These are phyloP conservation scores for Epichloe glyceriae DNA, from an alignment of 2,329 filamentous ascomycete genomes.

Conservation along the genomic window DNA sequence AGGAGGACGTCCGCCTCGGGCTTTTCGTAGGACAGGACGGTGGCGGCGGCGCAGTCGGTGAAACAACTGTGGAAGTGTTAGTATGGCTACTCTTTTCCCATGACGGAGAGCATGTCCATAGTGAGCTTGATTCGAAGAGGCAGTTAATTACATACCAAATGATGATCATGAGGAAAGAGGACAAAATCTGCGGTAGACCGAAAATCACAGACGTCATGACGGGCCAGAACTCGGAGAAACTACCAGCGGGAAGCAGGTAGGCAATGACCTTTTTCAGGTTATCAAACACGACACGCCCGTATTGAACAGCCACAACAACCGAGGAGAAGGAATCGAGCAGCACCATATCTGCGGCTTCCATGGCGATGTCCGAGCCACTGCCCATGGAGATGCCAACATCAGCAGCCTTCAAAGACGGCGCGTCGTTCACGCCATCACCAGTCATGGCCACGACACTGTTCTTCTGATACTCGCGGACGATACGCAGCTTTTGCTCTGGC, in stretches of 20 bases:
- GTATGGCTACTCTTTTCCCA: too few relatives aligned
- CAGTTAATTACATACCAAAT: constrained; percentile 33
- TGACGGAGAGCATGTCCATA: too few relatives aligned
- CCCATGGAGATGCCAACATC: constrained; percentile 77
- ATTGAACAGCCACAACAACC: constrained; percentile 59
- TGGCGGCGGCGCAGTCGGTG: constrained; percentile 63
- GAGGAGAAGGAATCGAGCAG: constrained; percentile 63
- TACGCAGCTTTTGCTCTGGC: constrained; percentile 66
- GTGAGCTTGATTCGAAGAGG: neutral
- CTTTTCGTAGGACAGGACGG: constrained; percentile 61
- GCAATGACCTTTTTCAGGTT: constrained; percentile 61
- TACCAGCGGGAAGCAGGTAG: constrained; percentile 62
- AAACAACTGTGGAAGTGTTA: constrained; percentile 40
- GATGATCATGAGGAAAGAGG: constrained; percentile 59
- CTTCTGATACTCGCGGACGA: constrained; percentile 61
- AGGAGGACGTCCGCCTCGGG: constrained; percentile 64
- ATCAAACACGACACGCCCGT: constrained; percentile 65
- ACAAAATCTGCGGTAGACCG: constrained; percentile 60
- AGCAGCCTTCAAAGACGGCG: constrained; percentile 64
- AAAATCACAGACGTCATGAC: constrained; percentile 62
- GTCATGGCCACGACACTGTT: constrained; percentile 67
- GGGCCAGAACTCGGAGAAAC: constrained; percentile 65
- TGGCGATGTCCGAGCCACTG: constrained; percentile 69
- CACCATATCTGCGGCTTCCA: constrained; percentile 71
- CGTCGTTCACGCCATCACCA: constrained; percentile 79